phyloP scores from a whole-genome alignment of 768 basidiomycete species.

The Exsudoporus frostii region DNA sequence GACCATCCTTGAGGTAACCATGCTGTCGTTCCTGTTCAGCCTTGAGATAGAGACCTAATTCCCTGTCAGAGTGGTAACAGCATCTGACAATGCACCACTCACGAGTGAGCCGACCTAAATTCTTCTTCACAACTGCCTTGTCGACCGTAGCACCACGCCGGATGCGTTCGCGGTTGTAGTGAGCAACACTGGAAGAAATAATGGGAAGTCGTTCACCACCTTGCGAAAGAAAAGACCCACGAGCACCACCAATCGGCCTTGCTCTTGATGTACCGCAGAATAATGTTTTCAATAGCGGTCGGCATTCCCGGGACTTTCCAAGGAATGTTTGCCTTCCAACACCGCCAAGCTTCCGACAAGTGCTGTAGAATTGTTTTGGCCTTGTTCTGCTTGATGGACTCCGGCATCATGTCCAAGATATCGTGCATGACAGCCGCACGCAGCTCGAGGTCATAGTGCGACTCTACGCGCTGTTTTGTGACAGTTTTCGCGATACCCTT shows the following conservation, averaged over 20 bases:
- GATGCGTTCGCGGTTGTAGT: conserved; percentile 98
- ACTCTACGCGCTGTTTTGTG: conserved; percentile 98
- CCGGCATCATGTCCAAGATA: conserved; percentile 99
- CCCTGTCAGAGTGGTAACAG: conserved; percentile 1
- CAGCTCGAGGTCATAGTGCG: conserved; percentile 95
- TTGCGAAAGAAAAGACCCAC: conserved; percentile 36
- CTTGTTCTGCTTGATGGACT: conserved; percentile 98
- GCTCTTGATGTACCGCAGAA: conserved; percentile 97
- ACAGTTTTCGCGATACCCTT: conserved; percentile 97
- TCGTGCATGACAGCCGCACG: conserved; percentile 99
- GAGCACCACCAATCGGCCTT: conserved; percentile 99
- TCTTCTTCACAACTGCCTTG: conserved; percentile 99
- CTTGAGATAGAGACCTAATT: conserved; percentile 82
- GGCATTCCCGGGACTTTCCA: conserved; percentile 99
- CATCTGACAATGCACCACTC: conserved; percentile 22
- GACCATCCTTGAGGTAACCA: conserved; percentile 97
- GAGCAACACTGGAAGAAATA: conserved; percentile 65
- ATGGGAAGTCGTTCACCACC: neutral
- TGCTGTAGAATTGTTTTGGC: conserved; percentile 99
- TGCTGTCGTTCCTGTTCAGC: conserved; percentile 99
- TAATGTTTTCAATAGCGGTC: conserved; percentile 98
- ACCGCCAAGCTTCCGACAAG: conserved; percentile 97
- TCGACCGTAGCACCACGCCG: conserved; percentile 95
- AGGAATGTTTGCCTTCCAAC: conserved; percentile 96
- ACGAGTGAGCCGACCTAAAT: conserved; percentile 96